phyloP scores from a whole-genome alignment of 2,329 filamentous ascomycete species.

The Pyrenochaeta sp. region DNA sequence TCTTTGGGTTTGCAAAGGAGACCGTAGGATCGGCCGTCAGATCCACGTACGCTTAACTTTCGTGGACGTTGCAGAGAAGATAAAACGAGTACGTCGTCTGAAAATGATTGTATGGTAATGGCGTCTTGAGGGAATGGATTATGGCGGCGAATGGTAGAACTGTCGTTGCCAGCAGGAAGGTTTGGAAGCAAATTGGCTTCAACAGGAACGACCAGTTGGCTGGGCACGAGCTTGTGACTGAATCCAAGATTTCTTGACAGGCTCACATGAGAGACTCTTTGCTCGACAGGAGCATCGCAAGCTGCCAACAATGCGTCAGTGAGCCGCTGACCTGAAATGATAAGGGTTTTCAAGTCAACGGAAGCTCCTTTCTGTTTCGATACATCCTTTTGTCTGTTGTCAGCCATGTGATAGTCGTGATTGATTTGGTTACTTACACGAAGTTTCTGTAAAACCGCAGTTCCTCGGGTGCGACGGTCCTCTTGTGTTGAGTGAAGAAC shows the following conservation, averaged over 20 bases:
- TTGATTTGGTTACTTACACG: constrained; percentile 32
- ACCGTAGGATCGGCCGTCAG: constrained; percentile 86
- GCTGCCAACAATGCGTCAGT: constrained; percentile 81
- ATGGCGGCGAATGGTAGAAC: constrained; percentile 72
- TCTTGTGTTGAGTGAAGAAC: constrained; percentile 81
- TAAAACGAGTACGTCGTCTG: constrained; percentile 88
- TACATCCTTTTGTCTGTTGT: constrained; percentile 56
- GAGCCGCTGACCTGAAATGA: constrained; percentile 81
- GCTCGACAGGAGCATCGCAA: constrained; percentile 79
- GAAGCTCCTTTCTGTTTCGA: constrained; percentile 61
- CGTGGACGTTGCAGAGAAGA: constrained; percentile 92
- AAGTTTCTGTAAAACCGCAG: constrained; percentile 50
- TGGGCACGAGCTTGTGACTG: constrained; percentile 82
- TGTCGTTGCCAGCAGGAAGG: constrained; percentile 75
- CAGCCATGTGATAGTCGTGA: constrained; percentile 32
- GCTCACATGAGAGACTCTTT: constrained; percentile 75
- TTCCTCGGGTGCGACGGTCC: constrained; percentile 68
- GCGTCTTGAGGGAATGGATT: constrained; percentile 87
- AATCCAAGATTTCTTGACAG: constrained; percentile 81
- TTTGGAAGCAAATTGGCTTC: constrained; percentile 84
- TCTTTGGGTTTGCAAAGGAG: constrained; percentile 98
- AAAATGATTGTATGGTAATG: constrained; percentile 80
- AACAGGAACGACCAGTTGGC: constrained; percentile 85
- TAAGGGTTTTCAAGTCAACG: constrained; percentile 72
- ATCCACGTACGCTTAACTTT: constrained; percentile 85